Conservation (phyloP, 2,329 filamentous ascomycete species). For the Fusarium sp. region DNA sequence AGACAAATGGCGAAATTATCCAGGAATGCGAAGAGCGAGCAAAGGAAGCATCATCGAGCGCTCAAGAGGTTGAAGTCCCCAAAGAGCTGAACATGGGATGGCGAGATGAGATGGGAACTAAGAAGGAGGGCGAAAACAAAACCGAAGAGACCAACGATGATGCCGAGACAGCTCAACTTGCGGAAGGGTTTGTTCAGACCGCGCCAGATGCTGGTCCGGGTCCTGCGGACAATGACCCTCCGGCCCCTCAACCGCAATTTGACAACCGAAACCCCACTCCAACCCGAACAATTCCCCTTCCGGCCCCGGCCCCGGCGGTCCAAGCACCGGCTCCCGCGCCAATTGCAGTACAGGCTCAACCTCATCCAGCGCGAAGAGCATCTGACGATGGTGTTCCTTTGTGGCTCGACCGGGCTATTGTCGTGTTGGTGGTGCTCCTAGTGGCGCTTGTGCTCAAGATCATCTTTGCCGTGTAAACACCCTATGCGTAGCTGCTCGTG, state of each 20-base stretch:
- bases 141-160: constrained; percentile 46
- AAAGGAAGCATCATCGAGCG: constrained; percentile 49
- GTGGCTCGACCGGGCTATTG: constrained; percentile 86
- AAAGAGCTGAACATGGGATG: constrained; percentile 74
- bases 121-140: constrained; percentile 24
- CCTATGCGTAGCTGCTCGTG: not conserved
- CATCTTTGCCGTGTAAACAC: constrained; percentile 49
- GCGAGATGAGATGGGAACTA: constrained; percentile 73
- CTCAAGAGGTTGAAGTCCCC: constrained; percentile 61
- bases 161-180: constrained; percentile 60
- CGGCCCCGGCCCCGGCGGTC: constrained; percentile 15
- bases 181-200: constrained; percentile 70
- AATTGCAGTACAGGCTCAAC: constrained; percentile 25
- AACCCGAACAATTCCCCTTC: constrained; percentile 21
- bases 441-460: constrained; percentile 75
- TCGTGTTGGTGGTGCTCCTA: constrained; percentile 75
- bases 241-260: constrained; percentile 13
- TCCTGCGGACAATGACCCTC: not conserved
- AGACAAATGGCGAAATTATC: constrained; percentile 79
- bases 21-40: constrained; percentile 72
- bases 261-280: constrained; percentile 27
- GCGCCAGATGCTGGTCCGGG: constrained; percentile 28
- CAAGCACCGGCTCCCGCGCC: constrained; percentile 17
- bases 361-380: constrained; percentile 37
- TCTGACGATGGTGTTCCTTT: constrained; percentile 65